Percentiles rank a stretch among this genome's conserved stretches.
Evolutionary conservation across 331 rosid species (phyloP).

Genomic region (Pyrus hybrid): DNA sequence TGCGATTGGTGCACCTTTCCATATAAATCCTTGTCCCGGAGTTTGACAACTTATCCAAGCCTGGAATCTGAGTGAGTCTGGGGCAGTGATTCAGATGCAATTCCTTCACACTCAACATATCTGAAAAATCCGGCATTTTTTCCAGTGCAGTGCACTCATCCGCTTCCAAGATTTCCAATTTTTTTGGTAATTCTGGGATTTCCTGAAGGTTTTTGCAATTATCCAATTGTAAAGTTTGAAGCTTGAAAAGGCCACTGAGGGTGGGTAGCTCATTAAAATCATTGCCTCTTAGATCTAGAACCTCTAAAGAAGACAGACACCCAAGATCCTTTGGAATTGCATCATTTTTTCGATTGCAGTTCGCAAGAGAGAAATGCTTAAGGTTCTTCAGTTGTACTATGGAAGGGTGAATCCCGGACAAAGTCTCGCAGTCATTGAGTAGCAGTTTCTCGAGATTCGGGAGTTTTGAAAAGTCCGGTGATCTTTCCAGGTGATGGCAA

Average conservation of each 20-base stretch:
- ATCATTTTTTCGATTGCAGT: background rate
- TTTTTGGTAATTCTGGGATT: background rate
- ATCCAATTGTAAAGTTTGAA: background rate
- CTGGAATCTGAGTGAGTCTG: background rate
- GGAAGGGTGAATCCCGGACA: conserved; percentile 12
- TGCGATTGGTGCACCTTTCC: background rate
- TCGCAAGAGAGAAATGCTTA: conserved; percentile 15
- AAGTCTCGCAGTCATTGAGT: conserved; percentile 18
- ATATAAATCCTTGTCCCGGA: background rate
- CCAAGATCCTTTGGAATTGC: background rate
- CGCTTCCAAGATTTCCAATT: background rate
- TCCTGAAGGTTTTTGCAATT: background rate
- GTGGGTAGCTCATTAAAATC: background rate
- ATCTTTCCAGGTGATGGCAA: conserved; percentile 7
- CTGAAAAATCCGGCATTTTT: background rate
- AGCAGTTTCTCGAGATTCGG: conserved; percentile 29
- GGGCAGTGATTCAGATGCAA: background rate
- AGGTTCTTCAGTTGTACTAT: conserved; percentile 17
- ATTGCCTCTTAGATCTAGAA: background rate
- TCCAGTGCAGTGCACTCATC: background rate
- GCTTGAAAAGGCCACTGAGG: background rate
- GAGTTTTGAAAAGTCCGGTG: conserved; percentile 23
- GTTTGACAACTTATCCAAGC: background rate
- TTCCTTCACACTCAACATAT: background rate
- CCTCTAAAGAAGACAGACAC: background rate